Evolutionary conservation across 345 rosid genomes (phyloP), one percentile per base, ranked within the genome.

Genomic region (Mangifera indica): DNA sequence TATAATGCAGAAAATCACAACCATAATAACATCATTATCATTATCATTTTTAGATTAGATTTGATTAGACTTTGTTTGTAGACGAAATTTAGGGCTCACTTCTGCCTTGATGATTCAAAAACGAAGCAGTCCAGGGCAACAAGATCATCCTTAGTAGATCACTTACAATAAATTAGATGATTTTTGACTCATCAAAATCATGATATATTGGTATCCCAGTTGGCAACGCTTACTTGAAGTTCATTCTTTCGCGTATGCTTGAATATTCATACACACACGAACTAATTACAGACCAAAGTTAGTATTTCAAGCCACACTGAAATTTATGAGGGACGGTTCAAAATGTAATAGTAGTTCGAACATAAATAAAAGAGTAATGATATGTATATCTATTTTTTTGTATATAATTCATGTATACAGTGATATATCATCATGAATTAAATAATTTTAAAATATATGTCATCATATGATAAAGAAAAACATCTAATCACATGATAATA

Each of bases 111-210:
- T 32, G 18, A 61, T 61, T 21, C 18, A 44, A 25, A 25, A 48
- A 69, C 55, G 55, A 10, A 25, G 21, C 63, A 46, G 55, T 14
- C 22, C 52, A 46, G 21, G 15, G 64, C 51, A 64, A 22, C 72
- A 37, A 64, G 67, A 52, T 24, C 12, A 29, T 49, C 37, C 57
- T 51, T 29, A 25, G 58, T 71, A n/a, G 74, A 71, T 66, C 60
- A 55, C 73, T 64, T 21, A n/a, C n/a, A 0, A 60, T 60, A 48
- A 68, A 59, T 60, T 29, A 3, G 2, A 1, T 48, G 26, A 44
- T 18, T 58, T 51, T 67, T 67, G 37, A 58, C 62, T 4, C 46
- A 20, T 21, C 22, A 49, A n/a, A 49, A 14, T 48, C 37, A 0
- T 3, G n/a, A n/a, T n/a, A n/a, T n/a, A n/a, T n/a, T 3, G 24